phyloP scores from a whole-genome alignment of 306 rosid species.

The Medicago arabica region DNA sequence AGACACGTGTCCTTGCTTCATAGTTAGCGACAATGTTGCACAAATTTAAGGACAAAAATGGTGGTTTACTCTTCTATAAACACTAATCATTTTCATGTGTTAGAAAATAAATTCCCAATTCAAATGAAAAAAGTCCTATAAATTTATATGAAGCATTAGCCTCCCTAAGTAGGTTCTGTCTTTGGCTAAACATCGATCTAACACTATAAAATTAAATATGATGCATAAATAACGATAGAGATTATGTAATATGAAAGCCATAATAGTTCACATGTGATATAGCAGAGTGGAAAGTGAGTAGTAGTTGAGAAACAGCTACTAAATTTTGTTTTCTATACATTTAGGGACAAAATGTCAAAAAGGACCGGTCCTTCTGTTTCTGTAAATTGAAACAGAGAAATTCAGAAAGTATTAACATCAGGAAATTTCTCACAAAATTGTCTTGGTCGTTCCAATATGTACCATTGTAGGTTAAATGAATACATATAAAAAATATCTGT shows the following conservation, averaged over 20 bases:
- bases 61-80: too few species aligned
- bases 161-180: too few species aligned
- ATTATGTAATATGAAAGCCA: slow-evolving; percentile 34
- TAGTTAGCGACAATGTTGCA: too few species aligned
- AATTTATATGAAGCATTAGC: too few species aligned
- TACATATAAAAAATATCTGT: slow-evolving; percentile 14
- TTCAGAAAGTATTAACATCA: slow-evolving; percentile 40
- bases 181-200: too few species aligned
- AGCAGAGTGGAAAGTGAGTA: slow-evolving; percentile 48
- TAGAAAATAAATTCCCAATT: too few species aligned
- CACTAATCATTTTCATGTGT: not conserved
- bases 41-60: too few species aligned
- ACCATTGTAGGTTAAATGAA: slow-evolving; percentile 13
- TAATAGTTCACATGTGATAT: slow-evolving; percentile 54
- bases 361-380: slow-evolving; percentile 34
- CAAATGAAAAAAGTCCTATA: too few species aligned
- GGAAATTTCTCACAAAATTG: slow-evolving; percentile 48
- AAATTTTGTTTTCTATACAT: slow-evolving; percentile 37
- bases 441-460: slow-evolving; percentile 32
- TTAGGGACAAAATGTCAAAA: slow-evolving; percentile 50
- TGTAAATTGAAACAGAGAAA: slow-evolving; percentile 44
- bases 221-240: slow-evolving; percentile 10
- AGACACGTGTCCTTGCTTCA: too few species aligned
- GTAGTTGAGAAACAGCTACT: slow-evolving; percentile 62
- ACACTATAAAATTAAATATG: not conserved